A percentile compares a stretch with the other conserved stretches of the same genome.
These are phyloP conservation scores for Leptographium wingfieldii DNA, from an alignment of 2,329 filamentous ascomycete species.

Conservation along the genomic window DNA sequence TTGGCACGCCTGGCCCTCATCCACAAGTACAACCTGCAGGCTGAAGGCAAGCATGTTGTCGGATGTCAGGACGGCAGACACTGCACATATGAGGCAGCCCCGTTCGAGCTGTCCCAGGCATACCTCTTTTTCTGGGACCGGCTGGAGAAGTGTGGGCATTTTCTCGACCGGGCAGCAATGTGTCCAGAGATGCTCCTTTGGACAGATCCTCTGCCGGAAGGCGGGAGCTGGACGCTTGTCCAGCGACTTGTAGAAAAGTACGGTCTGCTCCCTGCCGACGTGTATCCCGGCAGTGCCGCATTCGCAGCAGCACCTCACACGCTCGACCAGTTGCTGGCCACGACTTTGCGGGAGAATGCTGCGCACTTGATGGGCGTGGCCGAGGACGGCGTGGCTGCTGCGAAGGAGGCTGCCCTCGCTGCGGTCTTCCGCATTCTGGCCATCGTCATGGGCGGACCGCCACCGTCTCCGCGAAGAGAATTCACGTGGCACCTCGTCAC, in stretches of 20 bases:
- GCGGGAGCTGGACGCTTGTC: neutral
- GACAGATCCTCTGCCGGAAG: neutral
- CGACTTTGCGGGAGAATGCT: neutral
- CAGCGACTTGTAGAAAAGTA: neutral
- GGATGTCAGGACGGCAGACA: neutral
- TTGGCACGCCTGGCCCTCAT: neutral
- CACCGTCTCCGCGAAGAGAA: neutral
- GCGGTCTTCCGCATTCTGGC: neutral
- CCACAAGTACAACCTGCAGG: neutral
- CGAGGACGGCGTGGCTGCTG: neutral
- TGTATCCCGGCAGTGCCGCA: neutral
- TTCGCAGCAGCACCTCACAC: neutral
- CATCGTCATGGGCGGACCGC: neutral
- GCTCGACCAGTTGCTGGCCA: neutral
- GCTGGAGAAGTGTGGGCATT: neutral
- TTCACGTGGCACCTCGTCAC: neutral
- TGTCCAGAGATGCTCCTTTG: neutral
- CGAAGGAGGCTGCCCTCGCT: neutral
- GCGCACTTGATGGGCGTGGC: neutral
- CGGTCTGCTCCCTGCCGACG: neutral
- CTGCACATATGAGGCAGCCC: neutral
- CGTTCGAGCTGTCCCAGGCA: neutral
- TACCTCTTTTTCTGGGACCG: neutral
- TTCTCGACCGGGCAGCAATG: neutral
- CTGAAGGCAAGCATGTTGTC: neutral